Evolutionary conservation across 2,329 filamentous ascomycete genomes (phyloP), one percentile per base, ranked within the genome.

Genomic region (Colletotrichum liaoningense): DNA sequence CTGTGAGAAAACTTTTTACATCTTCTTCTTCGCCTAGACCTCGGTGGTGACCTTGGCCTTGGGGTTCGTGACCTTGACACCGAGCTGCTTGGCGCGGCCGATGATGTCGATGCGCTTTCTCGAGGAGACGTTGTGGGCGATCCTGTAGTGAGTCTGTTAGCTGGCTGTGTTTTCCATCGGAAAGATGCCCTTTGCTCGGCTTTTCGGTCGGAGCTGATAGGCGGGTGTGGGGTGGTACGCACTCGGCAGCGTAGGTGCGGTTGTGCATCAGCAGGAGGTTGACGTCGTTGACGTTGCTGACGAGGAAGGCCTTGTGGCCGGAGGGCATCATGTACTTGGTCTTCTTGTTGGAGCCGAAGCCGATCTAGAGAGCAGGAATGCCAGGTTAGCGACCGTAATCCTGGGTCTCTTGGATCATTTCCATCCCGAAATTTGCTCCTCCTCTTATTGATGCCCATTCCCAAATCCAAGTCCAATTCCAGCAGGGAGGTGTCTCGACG

Each of bases 211-310:
- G 38, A 30, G 24, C 38, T n/a, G 24, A 33, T 56, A 28, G 8
- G 28, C 60, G 24, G n/a, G 66, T 14, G 64, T 35, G n/a, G 58
- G 56, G 52, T 38, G 0, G 59, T 72, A 91, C 95, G 82, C 95
- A 98, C 95, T 99, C 97, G 85, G 97, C 97, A 85, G 97, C 97
- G 89, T 94, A 98, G 87, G 95, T 97, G 86, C 93, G 93, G 94
- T 98, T 98, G 94, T 99, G 97, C 97, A 99, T 99, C 82, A 99
- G 91, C 83, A 99, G 93, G 77, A 99, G 93, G 88, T 99, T 96
- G 83, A 99, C 93, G 81, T 99, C 97, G 86, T 93, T 91, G 87
- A 91, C 87, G 92, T 99, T 99, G 93, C 93, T 95, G 89, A 99
- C 97, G 84, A 98, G 92, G 94, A 99, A 99, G 79, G 96, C 94